Conservation (phyloP, 495 filamentous ascomycete species). For the Tetracladium setigerum region DNA sequence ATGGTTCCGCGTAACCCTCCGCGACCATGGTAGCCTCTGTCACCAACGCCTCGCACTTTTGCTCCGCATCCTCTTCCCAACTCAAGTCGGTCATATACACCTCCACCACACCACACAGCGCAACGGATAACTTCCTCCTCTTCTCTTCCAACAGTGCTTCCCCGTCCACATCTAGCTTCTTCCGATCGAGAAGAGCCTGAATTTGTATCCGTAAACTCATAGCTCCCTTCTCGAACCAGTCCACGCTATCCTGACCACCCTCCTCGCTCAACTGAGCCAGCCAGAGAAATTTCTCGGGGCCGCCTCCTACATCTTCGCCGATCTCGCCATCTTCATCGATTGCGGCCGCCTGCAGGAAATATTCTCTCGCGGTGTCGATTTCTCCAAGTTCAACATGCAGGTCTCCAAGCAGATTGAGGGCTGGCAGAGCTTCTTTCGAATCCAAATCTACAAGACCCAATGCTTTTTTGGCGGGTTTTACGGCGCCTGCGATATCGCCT, state of each 20-base stretch:
- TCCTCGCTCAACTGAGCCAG: slow-evolving; percentile 86
- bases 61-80: slow-evolving; percentile 85
- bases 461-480: slow-evolving; percentile 55
- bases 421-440: slow-evolving; percentile 41
- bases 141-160: slow-evolving; percentile 55
- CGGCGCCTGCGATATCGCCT: slow-evolving; percentile 60
- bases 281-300: slow-evolving; percentile 92
- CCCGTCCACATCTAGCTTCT: slow-evolving; percentile 23
- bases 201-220: slow-evolving; percentile 59
- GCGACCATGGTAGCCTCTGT: slow-evolving; percentile 77
- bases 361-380: slow-evolving; percentile 56
- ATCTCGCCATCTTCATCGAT: slow-evolving; percentile 65
- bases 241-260: slow-evolving; percentile 75
- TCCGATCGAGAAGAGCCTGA: slow-evolving; percentile 37
- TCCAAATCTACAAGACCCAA: slow-evolving; percentile 37
- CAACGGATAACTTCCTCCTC: slow-evolving; percentile 69
- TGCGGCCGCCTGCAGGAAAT: slow-evolving; percentile 61
- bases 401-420: slow-evolving; percentile 73
- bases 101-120: slow-evolving; percentile 83
- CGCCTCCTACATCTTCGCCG: slow-evolving; percentile 46
- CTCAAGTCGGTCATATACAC: slow-evolving; percentile 97
- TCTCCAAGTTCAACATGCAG: slow-evolving; percentile 82
- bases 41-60: slow-evolving; percentile 73
- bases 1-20: slow-evolving; percentile 68
- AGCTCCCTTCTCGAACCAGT: slow-evolving; percentile 82